Percentiles rank a stretch among this genome's conserved stretches.
Conservation (phyloP, 176 grass and related monocot species). For the Eleusine indica region DNA sequence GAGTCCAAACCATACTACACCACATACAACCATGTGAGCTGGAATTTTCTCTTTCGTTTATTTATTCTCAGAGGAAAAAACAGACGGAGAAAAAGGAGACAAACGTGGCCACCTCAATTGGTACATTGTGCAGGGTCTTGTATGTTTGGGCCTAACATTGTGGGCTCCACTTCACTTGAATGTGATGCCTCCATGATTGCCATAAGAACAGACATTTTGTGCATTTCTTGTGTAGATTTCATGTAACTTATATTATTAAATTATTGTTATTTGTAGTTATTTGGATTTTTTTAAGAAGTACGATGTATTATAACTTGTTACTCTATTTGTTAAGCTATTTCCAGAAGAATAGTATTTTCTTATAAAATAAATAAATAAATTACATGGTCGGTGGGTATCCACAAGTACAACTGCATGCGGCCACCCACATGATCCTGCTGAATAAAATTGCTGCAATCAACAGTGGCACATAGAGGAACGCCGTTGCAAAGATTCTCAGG, state of each 20-base stretch:
- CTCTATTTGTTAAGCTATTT: neutral
- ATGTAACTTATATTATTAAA: neutral
- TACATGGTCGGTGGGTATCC: slow-evolving; percentile 30
- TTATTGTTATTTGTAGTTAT: neutral
- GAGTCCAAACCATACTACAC: slow-evolving; percentile 39
- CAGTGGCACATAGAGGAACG: neutral
- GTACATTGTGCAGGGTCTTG: slow-evolving; percentile 28
- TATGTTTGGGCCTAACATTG: slow-evolving; percentile 44
- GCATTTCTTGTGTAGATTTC: neutral
- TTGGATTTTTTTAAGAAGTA: neutral
- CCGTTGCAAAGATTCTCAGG: slow-evolving; percentile 25
- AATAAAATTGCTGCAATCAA: neutral
- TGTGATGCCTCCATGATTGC: slow-evolving; percentile 50
- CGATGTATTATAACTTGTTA: too few relatives aligned
- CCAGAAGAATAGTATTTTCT: neutral
- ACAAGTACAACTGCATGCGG: neutral
- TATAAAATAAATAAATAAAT: neutral
- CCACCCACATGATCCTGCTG: slow-evolving; percentile 34
- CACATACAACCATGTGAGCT: slow-evolving; percentile 44
- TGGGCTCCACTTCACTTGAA: slow-evolving; percentile 44
- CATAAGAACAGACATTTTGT: slow-evolving; percentile 3
- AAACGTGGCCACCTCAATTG: slow-evolving; percentile 49
- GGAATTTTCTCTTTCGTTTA: neutral
- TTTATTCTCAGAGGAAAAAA: slow-evolving; percentile 3
- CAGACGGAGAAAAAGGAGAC: neutral